A percentile compares a stretch with the other conserved stretches of the same genome.
phyloP scores from a whole-genome alignment of 2,329 filamentous ascomycete species.

The Pestalotiopsis sp. region DNA sequence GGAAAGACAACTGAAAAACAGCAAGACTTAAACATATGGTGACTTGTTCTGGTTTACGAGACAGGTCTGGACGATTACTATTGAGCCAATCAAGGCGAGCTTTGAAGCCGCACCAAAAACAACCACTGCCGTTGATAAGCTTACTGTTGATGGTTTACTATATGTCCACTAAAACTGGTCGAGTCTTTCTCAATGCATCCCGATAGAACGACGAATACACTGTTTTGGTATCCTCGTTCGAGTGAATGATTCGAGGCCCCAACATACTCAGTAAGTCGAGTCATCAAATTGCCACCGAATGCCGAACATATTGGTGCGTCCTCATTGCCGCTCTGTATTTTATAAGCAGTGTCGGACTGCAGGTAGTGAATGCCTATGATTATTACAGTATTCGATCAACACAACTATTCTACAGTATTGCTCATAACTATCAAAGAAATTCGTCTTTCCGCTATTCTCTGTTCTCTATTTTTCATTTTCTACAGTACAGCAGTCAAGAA shows the following conservation, averaged over 20 bases:
- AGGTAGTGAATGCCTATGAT: not conserved
- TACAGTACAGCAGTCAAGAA: not conserved
- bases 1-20: too few relatives aligned
- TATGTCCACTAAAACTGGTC: not conserved
- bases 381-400: not conserved
- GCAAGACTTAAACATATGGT: too few relatives aligned
- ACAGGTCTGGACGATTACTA: not conserved
- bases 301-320: not conserved
- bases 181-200: not conserved
- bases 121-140: not conserved
- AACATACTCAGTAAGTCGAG: not conserved
- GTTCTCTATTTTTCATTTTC: not conserved
- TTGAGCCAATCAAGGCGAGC: not conserved
- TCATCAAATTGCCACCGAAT: not conserved
- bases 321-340: not conserved
- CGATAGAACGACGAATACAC: not conserved
- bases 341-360: not conserved
- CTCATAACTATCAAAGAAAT: not conserved
- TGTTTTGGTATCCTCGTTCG: not conserved
- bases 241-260: not conserved
- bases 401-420: not conserved
- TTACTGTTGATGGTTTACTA: not conserved
- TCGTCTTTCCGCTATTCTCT: not conserved
- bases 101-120: not conserved
- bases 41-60: too few relatives aligned